Base-by-base conservation (phyloP, 2,329 filamentous ascomycete species). In the Ophiostoma piceae region DNA sequence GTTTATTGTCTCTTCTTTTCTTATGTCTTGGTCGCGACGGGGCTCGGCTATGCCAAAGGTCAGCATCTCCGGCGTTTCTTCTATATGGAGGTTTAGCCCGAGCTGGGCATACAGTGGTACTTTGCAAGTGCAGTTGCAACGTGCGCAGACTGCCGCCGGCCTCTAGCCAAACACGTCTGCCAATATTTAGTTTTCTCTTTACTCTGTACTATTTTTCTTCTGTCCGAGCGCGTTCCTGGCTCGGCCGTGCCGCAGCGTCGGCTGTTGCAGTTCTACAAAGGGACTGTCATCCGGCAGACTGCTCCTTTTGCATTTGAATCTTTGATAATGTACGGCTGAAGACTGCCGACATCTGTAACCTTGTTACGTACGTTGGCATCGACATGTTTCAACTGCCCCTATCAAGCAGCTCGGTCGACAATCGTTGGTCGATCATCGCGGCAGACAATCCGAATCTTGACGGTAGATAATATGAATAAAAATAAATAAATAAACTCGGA, bases 81-180 rank as follows among this genome's bases (percentile, higher is more conserved):
- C 43, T 16, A 47, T 47, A 43, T 19, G 14, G 39, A 41, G 39
- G 39, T 41, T 35, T 35, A 35, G 35, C 35, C 35, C 35, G 35
- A 41, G 39, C 39, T 41, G 26, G 26, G 26, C 26, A 12, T 11
- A 39, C 39, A 41, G 39, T 12, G 12, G 12, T 12, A 41, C 35
- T 54, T 19, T n/a, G n/a, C 9, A 57, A 57, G 51, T 47, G 43
- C 14, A 19, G 14, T 5, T 19, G 51, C 51, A 57, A 57, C 51
- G 8, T 57, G 51, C 22, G 51, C 22, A 16, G 6, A 26, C 51
- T 26, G n/a, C 51, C 51, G 51, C 51, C 51, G 51, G 51, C 7
- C 51, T 57, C 8, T 57, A 57, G 51, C 51, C 51, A 57, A 57
- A 57, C 51, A 57, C 51, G 51, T 57, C 51, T 57, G 51, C 51